A percentile compares a stretch with the other conserved stretches of the same genome.
phyloP scores from a whole-genome alignment of 306 rosid genomes.

The Lathyrus aphaca region DNA sequence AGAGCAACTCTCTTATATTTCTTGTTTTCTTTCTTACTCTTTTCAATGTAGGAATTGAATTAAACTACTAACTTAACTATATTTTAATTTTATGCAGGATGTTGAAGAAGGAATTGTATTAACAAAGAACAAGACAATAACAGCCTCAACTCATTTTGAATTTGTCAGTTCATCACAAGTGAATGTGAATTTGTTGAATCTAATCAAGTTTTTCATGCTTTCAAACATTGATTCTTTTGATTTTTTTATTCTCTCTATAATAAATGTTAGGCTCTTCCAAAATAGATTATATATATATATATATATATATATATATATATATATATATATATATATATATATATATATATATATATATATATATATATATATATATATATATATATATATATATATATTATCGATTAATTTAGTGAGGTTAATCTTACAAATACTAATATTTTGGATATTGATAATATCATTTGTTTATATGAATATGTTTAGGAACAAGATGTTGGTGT shows the following conservation, averaged over 20 bases:
- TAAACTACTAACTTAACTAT: neutral
- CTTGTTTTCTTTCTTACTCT: neutral
- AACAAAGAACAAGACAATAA: neutral
- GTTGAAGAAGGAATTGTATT: no score
- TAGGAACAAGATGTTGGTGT: slow-evolving; percentile 3
- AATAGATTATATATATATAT: no score
- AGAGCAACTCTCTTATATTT: neutral
- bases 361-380: no score
- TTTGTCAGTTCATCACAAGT: neutral
- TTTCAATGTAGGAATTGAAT: neutral
- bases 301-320: no score
- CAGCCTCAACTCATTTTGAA: slow-evolving; percentile 1
- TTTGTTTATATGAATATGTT: neutral
- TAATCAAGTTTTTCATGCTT: neutral
- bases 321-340: no score
- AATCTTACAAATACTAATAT: no score
- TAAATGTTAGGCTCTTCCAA: no score
- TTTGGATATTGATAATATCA: no score
- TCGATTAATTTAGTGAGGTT: no score
- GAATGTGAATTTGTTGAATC: neutral
- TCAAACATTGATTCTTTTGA: neutral
- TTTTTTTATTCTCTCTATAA: no score
- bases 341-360: no score
- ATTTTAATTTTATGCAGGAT: neutral
- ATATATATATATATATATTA: no score